Base-by-base conservation (phyloP, 2,329 filamentous ascomycete genomes). In the Claviceps spartinae region DNA sequence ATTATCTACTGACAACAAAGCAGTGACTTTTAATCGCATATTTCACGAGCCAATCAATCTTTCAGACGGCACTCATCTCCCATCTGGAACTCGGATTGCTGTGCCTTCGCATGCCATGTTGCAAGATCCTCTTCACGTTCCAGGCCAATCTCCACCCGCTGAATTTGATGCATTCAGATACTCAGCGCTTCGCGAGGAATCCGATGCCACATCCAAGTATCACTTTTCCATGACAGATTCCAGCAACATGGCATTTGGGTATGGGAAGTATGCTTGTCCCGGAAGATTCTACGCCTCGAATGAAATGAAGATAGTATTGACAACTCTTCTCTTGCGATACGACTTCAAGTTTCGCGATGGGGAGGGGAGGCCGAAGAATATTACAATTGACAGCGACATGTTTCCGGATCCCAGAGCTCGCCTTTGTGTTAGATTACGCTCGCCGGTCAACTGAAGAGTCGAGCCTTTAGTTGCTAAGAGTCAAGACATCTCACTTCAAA, bases 271-370 rank as follows among this genome's bases (percentile, higher is more conserved):
- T 72, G 44, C 44, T 7, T 46, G 44, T 24, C 44, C 44, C 34
- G 44, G 44, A 0, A 67, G 74, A 1, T 77, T 78, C 61, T 76
- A 77, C 54, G 74, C 75, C 0, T 67, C 70, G 0, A 69, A 72
- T 48, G 72, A 75, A 59, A 63, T 75, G 20, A 78, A 78, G 61
- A 72, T 78, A 59, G 61, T 75, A 5, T 50, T 78, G 3, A 64
- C 71, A 2, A 69, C 74, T 54, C 57, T 77, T 40, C 49, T 76
- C 3, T 57, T 72, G 20, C 72, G 74, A 51, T 77, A 75, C 54
- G 74, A 78, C 14, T 62, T 75, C 53, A 69, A 72, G 56, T 47
- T 56, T 36, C 24, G 14, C 5, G 13, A 46, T 46, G 26, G 26
- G 18, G 13, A 11, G 3, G 20, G 24, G n/a, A 11, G 49, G n/a